Evolutionary conservation across 192 early-diverging fungal species (phyloP).

Genomic region (Geosiphon pyriformis): DNA sequence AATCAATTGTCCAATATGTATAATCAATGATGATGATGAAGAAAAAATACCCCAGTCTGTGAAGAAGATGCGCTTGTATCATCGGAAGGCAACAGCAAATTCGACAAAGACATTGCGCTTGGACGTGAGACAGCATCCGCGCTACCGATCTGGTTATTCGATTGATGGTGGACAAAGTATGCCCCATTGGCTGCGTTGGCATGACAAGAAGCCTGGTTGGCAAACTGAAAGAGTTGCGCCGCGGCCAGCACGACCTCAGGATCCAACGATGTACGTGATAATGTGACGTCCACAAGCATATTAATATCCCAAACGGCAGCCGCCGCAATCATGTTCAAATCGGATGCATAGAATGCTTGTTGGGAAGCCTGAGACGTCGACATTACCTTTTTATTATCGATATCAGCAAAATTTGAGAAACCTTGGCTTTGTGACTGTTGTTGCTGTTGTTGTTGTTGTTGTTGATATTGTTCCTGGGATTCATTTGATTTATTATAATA

Average conservation of each 20-base stretch:
- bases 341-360: not conserved
- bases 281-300: not conserved
- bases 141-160: not conserved
- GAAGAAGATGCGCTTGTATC: not conserved
- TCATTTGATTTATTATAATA: not conserved
- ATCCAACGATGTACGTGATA: not conserved
- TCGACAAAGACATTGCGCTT: slow-evolving; percentile 1
- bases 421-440: not conserved
- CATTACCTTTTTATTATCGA: no score
- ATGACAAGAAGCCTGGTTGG: not conserved
- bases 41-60: not conserved
- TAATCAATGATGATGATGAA: not conserved
- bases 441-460: not conserved
- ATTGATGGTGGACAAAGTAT: no score
- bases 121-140: not conserved
- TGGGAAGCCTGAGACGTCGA: no score
- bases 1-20: no score
- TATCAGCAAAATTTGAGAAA: not conserved
- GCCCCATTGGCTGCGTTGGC: not conserved
- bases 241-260: slow-evolving; percentile 3
- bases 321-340: not conserved
- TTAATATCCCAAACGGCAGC: not conserved
- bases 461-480: not conserved
- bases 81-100: not conserved
- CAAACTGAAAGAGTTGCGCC: slow-evolving; percentile 3